Evolutionary conservation across 495 filamentous ascomycete genomes (phyloP), one percentile per base, ranked within the genome.

Genomic region (Penicillium pancosmium): DNA sequence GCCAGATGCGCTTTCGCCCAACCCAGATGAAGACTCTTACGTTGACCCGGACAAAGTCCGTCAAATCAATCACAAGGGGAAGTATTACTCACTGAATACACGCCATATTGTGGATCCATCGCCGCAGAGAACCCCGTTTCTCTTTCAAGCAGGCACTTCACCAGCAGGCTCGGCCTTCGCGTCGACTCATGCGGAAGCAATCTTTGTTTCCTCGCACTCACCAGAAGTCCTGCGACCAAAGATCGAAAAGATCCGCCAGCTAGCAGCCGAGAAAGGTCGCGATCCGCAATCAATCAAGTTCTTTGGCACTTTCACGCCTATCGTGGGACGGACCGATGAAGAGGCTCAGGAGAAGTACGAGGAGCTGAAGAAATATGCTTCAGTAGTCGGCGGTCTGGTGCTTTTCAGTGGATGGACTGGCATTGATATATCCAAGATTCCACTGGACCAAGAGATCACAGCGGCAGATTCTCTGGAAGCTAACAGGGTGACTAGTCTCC

Each of bases 71-170:
- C 84, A 86, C 64, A 65, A 78, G 33, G 85, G 84, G 1, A 81
- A 86, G 57, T 87, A 80, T 69, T 85, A 80, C 71, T 74, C 74
- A 10, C 68, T 86, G 5, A 71, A 71, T 52, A 76, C 78, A 16
- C 72, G 68, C 3, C 83, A 86, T 61, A 83, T 86, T 49, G 75
- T 82, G 50, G 78, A 87, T 56, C 85, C 86, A 0, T 85, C 82
- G 4, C 84, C 84, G 10, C 85, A 88, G 60, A 74, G 85, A 33
- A 87, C 84, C 0, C 85, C 85, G 1, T 81, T 88, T 55, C 74
- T 88, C 10, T 84, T 88, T 72, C 86, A 88, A 66, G 86, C 84
- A 3, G 86, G 86, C 13, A 84, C 82, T 8, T 87, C 84, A 0
- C 54, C 74, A 0, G 84, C 85, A 0, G 85, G 85, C 3, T 79